A percentile compares a stretch with the other conserved stretches of the same genome.
phyloP scores from a whole-genome alignment of 23 red algal species.

The Gracilariopsis chorda region DNA sequence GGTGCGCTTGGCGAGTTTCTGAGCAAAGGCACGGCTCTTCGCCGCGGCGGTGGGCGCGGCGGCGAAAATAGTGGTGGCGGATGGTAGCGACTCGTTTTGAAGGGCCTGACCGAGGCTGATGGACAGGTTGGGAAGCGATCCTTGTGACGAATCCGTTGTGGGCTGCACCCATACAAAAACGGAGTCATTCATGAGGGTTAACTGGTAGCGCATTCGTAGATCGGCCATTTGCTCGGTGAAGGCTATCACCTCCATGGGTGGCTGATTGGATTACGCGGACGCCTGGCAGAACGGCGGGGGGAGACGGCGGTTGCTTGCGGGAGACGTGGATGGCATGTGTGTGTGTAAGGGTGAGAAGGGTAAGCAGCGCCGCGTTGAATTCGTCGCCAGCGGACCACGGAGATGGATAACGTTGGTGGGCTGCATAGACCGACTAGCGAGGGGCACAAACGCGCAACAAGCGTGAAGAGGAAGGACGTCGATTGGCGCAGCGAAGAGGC shows the following conservation, averaged over 20 bases:
- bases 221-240: constrained; percentile 49
- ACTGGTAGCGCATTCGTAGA: constrained; percentile 38
- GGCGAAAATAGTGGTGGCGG: constrained; percentile 19
- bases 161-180: constrained; percentile 49
- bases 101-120: not conserved
- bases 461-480: too few species aligned
- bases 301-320: too few species aligned
- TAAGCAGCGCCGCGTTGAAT: too few species aligned
- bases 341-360: too few species aligned
- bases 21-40: not conserved
- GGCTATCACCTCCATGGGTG: constrained; percentile 45
- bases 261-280: too few species aligned
- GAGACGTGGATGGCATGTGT: too few species aligned
- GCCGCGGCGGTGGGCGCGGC: not conserved
- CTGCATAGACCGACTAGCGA: too few species aligned
- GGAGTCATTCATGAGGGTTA: constrained; percentile 13
- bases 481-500: too few species aligned
- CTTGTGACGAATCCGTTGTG: not conserved
- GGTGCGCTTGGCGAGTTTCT: constrained; percentile 12
- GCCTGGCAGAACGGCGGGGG: too few species aligned
- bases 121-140: not conserved
- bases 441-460: too few species aligned
- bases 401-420: too few species aligned
- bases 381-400: too few species aligned
- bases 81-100: not conserved